Percentiles rank a stretch among this genome's conserved stretches.
Evolutionary conservation across 176 grass and related monocot genomes (phyloP).

Genomic region (Aegilops tauschii): DNA sequence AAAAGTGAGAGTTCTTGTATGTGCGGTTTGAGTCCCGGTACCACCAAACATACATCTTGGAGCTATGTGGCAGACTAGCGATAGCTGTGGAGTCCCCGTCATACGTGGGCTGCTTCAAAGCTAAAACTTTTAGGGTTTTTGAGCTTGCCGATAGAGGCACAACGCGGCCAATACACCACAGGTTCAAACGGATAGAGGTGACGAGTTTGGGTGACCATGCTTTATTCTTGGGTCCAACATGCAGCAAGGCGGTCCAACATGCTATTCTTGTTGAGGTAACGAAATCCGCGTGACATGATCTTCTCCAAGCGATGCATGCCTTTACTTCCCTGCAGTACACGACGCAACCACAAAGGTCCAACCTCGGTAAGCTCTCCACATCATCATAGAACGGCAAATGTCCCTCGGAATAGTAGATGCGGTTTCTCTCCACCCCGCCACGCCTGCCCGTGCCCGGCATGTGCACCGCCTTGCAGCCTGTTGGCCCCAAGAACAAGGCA

Average conservation of each 20-base stretch:
- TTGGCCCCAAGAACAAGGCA: too few relatives aligned
- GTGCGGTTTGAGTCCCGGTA: too few relatives aligned
- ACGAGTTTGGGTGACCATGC: neutral
- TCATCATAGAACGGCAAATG: too few relatives aligned
- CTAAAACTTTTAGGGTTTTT: neutral
- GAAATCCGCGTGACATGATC: neutral
- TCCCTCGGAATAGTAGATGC: neutral
- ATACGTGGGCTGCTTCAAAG: too few relatives aligned
- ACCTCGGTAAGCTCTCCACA: slow-evolving; percentile 38
- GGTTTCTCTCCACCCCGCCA: too few relatives aligned
- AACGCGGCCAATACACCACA: neutral
- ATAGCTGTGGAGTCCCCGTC: neutral
- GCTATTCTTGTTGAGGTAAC: neutral
- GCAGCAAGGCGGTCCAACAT: neutral
- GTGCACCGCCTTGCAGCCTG: too few relatives aligned
- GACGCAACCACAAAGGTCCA: neutral
- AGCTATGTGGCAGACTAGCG: neutral
- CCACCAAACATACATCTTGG: neutral
- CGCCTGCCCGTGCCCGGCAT: too few relatives aligned
- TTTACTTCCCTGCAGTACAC: neutral
- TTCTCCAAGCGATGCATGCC: slow-evolving; percentile 34
- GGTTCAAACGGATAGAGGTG: neutral
- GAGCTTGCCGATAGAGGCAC: neutral
- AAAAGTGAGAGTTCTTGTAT: too few relatives aligned
- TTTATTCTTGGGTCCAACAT: neutral